phyloP scores from a whole-genome alignment of 257 asterid genomes.

The Capsicum pubescens region DNA sequence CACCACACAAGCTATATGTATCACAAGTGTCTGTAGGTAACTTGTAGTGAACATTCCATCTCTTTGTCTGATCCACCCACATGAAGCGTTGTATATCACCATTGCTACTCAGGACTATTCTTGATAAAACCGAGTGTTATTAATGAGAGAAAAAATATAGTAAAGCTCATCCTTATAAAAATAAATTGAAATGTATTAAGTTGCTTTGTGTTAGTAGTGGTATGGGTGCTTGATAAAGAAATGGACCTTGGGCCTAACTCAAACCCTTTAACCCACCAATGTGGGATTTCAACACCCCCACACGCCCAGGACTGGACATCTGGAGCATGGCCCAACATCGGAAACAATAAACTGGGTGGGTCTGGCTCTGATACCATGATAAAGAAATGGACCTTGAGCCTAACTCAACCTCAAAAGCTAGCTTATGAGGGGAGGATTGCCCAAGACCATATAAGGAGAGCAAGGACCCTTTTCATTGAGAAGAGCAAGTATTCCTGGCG shows the following conservation, averaged over 20 bases:
- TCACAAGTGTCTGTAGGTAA: slow-evolving; percentile 47
- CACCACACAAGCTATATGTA: slow-evolving; percentile 39
- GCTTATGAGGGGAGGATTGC: too few species aligned
- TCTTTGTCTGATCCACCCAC: slow-evolving; percentile 36
- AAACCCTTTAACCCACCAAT: too few species aligned
- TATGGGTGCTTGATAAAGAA: not conserved
- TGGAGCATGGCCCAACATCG: too few species aligned
- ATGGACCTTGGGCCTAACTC: too few species aligned
- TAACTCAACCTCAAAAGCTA: too few species aligned
- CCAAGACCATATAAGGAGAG: too few species aligned
- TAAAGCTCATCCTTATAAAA: slow-evolving; percentile 19
- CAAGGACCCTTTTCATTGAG: not conserved
- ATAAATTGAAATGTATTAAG: not conserved
- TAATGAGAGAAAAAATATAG: not conserved
- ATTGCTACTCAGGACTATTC: slow-evolving; percentile 25
- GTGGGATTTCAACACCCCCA: too few species aligned
- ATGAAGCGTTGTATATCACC: slow-evolving; percentile 31
- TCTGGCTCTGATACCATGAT: too few species aligned
- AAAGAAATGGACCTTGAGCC: too few species aligned
- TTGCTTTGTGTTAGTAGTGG: not conserved
- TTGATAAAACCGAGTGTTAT: slow-evolving; percentile 36
- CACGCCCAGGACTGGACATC: too few species aligned
- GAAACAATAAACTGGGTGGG: too few species aligned
- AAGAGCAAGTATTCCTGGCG: slow-evolving; percentile 31
- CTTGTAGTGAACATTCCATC: slow-evolving; percentile 29